These are phyloP conservation scores for Cercospora canescens DNA, from an alignment of 2,329 filamentous ascomycete species.

Conservation along the genomic window DNA sequence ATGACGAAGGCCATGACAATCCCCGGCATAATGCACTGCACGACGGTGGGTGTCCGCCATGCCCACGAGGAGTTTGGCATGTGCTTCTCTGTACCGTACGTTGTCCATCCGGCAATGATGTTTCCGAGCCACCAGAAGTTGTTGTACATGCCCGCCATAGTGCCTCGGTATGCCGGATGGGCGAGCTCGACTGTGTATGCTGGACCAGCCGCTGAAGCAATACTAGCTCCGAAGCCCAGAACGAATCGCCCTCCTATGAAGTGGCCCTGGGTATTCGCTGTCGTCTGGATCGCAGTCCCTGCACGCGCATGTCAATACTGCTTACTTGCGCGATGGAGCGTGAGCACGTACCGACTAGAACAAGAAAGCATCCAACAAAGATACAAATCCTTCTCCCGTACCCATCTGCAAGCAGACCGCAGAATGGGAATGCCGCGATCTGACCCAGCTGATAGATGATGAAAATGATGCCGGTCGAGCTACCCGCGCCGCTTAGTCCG, in stretches of 20 bases:
- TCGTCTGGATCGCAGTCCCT: conserved; percentile 50
- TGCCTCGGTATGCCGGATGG: conserved; percentile 61
- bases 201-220: conserved; percentile 61
- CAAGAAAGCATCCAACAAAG: conserved; percentile 55
- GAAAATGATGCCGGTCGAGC: conserved; percentile 50
- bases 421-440: conserved; percentile 52
- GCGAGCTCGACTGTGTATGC: conserved; percentile 62
- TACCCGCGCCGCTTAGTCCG: conserved; percentile 48
- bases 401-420: conserved; percentile 41
- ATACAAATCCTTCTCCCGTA: conserved; percentile 57
- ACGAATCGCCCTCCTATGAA: conserved; percentile 54
- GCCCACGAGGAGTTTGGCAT: conserved; percentile 36
- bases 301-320: background rate
- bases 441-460: conserved; percentile 50
- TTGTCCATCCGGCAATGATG: conserved; percentile 52
- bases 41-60: conserved; percentile 47
- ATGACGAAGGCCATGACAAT: conserved; percentile 47
- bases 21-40: conserved; percentile 44
- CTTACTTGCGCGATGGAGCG: background rate
- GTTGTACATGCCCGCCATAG: conserved; percentile 60
- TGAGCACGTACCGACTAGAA: conserved; percentile 46
- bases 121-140: conserved; percentile 50
- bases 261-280: conserved; percentile 49
- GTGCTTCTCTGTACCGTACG: conserved; percentile 23
- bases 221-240: conserved; percentile 49